Evolutionary conservation across 73 alveolate species (phyloP), one percentile per base, ranked within the genome.

Genomic region (Paramecium primaurelia): DNA sequence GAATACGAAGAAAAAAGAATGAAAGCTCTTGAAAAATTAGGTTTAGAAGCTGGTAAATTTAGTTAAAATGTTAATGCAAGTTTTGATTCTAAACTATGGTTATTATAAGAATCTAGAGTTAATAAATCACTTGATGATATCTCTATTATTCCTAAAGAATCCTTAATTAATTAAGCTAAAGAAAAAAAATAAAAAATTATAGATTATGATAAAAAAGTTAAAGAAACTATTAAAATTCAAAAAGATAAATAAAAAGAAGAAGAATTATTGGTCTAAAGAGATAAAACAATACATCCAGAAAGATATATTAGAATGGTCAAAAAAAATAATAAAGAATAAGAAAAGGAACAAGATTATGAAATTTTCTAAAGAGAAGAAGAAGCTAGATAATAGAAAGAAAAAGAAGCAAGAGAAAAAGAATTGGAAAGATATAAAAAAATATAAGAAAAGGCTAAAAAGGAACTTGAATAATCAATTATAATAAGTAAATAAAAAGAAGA

Each of bases 1-100:
- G 91, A 80, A 49, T 80, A 45, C 0, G 75, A 80, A 26, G 91
- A 40, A 26, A 80, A 44, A 80, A 80, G 91, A 49, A 47, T 47
- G 71, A 80, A 44, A 36, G 47, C 44, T 11, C 58, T 80, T 8
- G 36, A 42, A 4, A 47, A 80, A 47, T 47, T 80, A 28, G 91
- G 91, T 26, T 80, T 80, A 49, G 73, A 47, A 49, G 77, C 47
- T 25, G 91, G 91, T 14, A 80, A 80, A 80, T 80, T 16, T 47
- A 80, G 91, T 80, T 25, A 42, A 44, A 80, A 80, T 80, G 91
- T 80, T 14, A 80, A 80, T 80, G 91, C 91, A 9, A 80, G 91
- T 47, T 80, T 80, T 80, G 91, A 80, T 80, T 80, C 91, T 14
- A 80, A 80, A 80, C 30, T 80, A 2, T 80, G 91, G 91, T 25